A percentile compares a stretch with the other conserved stretches of the same genome.
Conservation (phyloP, 2,329 filamentous ascomycete genomes). For the Trichoderma semiorbis region DNA sequence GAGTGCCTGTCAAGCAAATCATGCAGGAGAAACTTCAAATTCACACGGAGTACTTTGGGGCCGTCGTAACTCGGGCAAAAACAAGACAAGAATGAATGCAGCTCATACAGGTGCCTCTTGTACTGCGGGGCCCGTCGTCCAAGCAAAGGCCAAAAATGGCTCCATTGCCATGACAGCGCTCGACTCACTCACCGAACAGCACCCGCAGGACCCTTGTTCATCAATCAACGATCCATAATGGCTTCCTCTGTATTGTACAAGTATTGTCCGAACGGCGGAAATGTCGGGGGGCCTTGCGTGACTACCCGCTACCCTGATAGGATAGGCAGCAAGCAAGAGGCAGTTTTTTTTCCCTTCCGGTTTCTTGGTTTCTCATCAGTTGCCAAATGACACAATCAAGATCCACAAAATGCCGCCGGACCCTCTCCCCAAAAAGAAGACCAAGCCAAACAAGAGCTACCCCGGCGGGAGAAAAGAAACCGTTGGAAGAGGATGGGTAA, state of each 20-base stretch:
- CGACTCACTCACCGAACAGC: constrained; percentile 10
- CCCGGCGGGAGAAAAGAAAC: constrained; percentile 7
- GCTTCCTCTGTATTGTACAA: neutral
- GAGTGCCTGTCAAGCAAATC: neutral
- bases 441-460: constrained; percentile 1
- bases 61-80: neutral
- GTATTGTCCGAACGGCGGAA: neutral
- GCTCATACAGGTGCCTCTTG: neutral
- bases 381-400: constrained; percentile 11
- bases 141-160: constrained; percentile 2
- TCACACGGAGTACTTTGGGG: neutral
- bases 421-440: neutral
- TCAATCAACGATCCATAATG: neutral
- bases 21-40: neutral
- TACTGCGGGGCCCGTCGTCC: neutral
- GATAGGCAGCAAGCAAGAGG: neutral
- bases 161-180: constrained; percentile 1
- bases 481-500: constrained; percentile 5
- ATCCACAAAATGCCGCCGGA: constrained; percentile 1
- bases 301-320: neutral
- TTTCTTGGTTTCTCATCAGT: neutral
- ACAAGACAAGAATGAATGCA: neutral
- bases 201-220: neutral
- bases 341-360: neutral
- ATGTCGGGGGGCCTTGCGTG: neutral